These are phyloP conservation scores for Sporobolus alterniflorus DNA, from an alignment of 202 grass and related monocot genomes.

Conservation along the genomic window DNA sequence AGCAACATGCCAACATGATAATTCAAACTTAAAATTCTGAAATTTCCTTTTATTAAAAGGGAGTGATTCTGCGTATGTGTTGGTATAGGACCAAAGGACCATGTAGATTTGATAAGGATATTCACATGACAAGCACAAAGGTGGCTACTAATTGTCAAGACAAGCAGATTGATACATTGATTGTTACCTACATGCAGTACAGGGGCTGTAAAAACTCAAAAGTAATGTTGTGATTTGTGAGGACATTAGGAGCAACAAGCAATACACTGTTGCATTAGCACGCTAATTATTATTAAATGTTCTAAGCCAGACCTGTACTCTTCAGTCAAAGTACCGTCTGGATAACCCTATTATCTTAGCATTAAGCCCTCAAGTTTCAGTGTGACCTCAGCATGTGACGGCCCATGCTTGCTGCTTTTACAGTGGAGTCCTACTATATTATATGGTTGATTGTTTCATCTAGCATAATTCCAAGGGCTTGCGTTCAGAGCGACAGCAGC, in stretches of 20 bases:
- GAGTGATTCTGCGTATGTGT: background rate
- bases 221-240: background rate
- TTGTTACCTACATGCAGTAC: background rate
- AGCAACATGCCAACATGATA: constrained; percentile 18
- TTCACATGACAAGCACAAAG: constrained; percentile 23
- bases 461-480: constrained; percentile 35
- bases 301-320: background rate
- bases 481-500: constrained; percentile 22
- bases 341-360: constrained; percentile 33
- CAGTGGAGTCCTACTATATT: constrained; percentile 33
- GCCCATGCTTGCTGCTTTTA: constrained; percentile 19
- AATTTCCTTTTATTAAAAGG: background rate
- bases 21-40: constrained; percentile 24
- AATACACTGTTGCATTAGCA: constrained; percentile 35
- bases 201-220: background rate
- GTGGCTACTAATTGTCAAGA: background rate
- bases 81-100: constrained; percentile 8
- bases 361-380: constrained; percentile 30
- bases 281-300: constrained; percentile 5
- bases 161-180: constrained; percentile 18
- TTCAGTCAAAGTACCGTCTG: constrained; percentile 39
- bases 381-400: constrained; percentile 34
- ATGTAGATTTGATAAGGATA: constrained; percentile 27
- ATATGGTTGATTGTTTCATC: constrained; percentile 28
- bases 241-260: background rate